Percentiles rank a stretch among this genome's conserved stretches.
phyloP scores from a whole-genome alignment of 305 asterid genomes.

The Caryopteris hybrid region DNA sequence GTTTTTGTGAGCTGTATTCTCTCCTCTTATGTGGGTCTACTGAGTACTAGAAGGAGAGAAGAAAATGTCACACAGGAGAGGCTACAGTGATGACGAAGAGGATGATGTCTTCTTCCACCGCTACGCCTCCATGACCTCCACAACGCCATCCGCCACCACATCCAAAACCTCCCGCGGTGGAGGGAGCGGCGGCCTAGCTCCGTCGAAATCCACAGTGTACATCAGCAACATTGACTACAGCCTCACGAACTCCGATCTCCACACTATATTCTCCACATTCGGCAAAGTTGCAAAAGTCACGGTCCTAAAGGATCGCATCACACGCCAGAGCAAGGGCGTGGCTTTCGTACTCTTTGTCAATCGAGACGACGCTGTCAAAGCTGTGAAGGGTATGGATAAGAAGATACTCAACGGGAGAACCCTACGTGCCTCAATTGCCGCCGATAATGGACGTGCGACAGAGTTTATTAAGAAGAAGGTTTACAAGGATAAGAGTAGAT shows the following conservation, averaged over 20 bases:
- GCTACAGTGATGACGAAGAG: constrained; percentile 50
- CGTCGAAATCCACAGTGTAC: constrained; percentile 92
- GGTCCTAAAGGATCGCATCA: constrained; percentile 76
- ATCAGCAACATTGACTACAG: constrained; percentile 82
- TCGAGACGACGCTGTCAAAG: constrained; percentile 75
- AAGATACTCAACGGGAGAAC: constrained; percentile 79
- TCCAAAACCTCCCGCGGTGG: constrained; percentile 44
- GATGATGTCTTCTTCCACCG: constrained; percentile 81
- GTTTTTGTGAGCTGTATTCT: no score
- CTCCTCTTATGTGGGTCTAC: no score
- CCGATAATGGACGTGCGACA: constrained; percentile 89
- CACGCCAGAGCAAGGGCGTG: constrained; percentile 84
- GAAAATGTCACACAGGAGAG: constrained; percentile 43
- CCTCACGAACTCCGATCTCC: constrained; percentile 84
- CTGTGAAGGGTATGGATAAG: constrained; percentile 66
- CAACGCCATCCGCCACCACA: constrained; percentile 29
- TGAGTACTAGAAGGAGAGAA: no score
- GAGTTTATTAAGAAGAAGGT: constrained; percentile 83
- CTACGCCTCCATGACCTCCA: constrained; percentile 49
- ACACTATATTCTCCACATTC: constrained; percentile 92
- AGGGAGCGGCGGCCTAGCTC: constrained; percentile 81
- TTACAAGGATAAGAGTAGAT: constrained; percentile 91
- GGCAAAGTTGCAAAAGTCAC: constrained; percentile 94
- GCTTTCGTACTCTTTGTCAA: constrained; percentile 76
- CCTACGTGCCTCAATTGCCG: constrained; percentile 77